phyloP scores from a whole-genome alignment of 1,284 basidiomycete genomes.

The Ceratobasidium sp. region DNA sequence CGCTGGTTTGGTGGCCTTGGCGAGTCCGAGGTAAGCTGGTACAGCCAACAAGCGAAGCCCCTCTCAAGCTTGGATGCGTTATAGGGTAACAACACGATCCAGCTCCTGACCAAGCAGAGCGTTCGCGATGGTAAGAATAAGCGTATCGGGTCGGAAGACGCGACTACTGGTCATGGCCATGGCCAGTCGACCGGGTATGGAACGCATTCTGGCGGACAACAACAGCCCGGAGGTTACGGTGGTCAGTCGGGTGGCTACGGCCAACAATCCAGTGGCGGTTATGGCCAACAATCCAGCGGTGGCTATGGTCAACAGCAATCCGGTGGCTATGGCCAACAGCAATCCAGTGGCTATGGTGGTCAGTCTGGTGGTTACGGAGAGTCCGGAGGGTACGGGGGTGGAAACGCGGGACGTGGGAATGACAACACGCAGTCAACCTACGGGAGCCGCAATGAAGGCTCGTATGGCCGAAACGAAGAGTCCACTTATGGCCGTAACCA shows the following conservation, averaged over 20 bases:
- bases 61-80: not conserved
- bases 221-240: conserved; percentile 29
- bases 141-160: conserved; percentile 50
- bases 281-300: conserved; percentile 4
- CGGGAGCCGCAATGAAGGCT: not conserved
- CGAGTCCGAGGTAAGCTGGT: conserved; percentile 54
- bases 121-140: conserved; percentile 52
- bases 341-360: conserved; percentile 29
- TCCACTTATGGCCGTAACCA: conserved; percentile 6
- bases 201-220: no score
- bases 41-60: not conserved
- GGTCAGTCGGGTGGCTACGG: conserved; percentile 26
- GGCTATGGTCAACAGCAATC: conserved; percentile 29
- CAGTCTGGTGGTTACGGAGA: conserved; percentile 28
- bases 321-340: conserved; percentile 27
- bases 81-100: conserved; percentile 9
- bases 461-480: conserved; percentile 13
- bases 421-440: conserved; percentile 22
- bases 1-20: conserved; percentile 64
- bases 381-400: conserved; percentile 20
- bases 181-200: not conserved
- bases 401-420: conserved; percentile 3
- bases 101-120: conserved; percentile 42
- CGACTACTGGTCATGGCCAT: not conserved
- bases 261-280: conserved; percentile 11